Evolutionary conservation across 331 rosid species (phyloP).

Genomic region (Arachis monticola): DNA sequence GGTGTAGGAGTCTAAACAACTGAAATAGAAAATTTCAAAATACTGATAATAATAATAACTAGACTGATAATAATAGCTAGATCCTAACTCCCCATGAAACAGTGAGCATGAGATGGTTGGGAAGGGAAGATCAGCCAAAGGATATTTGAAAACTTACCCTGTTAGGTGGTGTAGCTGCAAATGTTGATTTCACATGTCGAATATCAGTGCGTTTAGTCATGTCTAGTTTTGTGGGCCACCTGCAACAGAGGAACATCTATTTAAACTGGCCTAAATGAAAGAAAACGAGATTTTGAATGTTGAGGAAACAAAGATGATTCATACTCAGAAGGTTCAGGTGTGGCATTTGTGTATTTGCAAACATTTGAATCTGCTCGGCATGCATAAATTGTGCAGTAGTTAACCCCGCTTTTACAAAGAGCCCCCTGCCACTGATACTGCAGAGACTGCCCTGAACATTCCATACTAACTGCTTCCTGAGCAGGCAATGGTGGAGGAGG

Average conservation of each 20-base stretch:
- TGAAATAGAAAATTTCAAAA: background rate
- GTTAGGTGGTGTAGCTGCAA: conserved; percentile 73
- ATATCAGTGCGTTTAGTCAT: conserved; percentile 94
- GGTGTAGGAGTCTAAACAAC: background rate
- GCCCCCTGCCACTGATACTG: conserved; percentile 84
- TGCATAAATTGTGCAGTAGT: conserved; percentile 81
- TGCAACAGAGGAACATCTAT: conserved; percentile 56
- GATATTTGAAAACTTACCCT: conserved; percentile 62
- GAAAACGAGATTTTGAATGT: conserved; percentile 22
- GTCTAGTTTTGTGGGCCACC: conserved; percentile 96
- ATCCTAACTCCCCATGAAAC: conserved; percentile 18
- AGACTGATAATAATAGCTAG: background rate
- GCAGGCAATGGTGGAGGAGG: conserved; percentile 63
- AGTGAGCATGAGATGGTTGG: conserved; percentile 23
- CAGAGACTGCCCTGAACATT: conserved; percentile 49
- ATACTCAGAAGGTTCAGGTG: conserved; percentile 86
- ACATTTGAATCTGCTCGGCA: conserved; percentile 68
- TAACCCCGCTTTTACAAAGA: conserved; percentile 93
- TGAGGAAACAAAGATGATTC: conserved; percentile 41
- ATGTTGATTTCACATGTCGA: conserved; percentile 83
- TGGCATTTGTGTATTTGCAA: conserved; percentile 75
- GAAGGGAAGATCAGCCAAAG: conserved; percentile 19
- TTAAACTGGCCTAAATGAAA: conserved; percentile 19
- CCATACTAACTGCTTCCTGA: conserved; percentile 54
- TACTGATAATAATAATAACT: too few relatives aligned